Evolutionary conservation across 2,329 filamentous ascomycete genomes (phyloP), one percentile per base, ranked within the genome.

Genomic region (Diaporthe ilicicola): DNA sequence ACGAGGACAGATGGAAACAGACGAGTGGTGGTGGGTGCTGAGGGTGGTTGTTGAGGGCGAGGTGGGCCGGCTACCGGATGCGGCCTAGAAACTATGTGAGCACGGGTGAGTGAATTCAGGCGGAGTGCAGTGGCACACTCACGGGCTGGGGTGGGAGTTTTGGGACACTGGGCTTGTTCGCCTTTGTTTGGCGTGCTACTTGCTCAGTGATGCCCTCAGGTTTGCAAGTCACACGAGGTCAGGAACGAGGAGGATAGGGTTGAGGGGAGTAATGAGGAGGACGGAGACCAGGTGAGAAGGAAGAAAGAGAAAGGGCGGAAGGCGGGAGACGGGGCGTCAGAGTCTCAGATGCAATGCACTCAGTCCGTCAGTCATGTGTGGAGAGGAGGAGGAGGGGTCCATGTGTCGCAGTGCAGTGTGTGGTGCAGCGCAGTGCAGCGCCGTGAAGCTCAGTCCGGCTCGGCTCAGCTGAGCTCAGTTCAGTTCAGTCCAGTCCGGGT

Each of bases 351-450:
- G 68, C 46, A 67, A 50, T 42, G 32, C 50, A 70, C 61, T 72
- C 70, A 67, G 59, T 71, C 65, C 46, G 70, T 67, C 65, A 42
- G 62, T 61, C 46, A 64, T 64, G 62, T 54, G 53, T 66, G 61
- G 51, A 22, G 39, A 67, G 61, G 61, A 59, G 37, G 42, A 27
- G 54, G 67, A 69, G 44, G 56, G 59, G 67, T 53, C 42, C 50
- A 54, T 70, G 68, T 70, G 51, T 65, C 68, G 56, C 50, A 55
- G 37, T 39, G 37, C 37, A 39, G 37, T 12, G 37, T 12, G 37
- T 39, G 37, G 37, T 39, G 37, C 37, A 39, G 37, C 13, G 37
- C 37, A 39, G 32, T 34, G 10, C 10, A 32, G 56, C 17, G 13
- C 50, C 32, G 50, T 32, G 55, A 44, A 59, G 34, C 54, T 59